Conservation (phyloP, 208 protist species). For the Leishmania amazonensis region DNA sequence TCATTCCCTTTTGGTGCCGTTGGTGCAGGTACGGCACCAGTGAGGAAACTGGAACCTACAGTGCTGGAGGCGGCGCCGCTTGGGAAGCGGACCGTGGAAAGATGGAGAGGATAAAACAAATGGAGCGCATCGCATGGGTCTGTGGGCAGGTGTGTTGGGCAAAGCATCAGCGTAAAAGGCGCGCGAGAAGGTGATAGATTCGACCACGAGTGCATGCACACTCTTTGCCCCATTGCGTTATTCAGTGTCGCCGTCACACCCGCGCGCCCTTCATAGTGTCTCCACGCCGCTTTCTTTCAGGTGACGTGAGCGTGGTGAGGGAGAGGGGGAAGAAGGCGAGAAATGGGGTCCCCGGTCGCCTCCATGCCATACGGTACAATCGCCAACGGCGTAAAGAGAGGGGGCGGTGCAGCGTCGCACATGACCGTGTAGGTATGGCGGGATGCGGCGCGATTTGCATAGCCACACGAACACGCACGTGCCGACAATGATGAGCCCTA, state of each 20-base stretch:
- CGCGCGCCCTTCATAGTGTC: background rate
- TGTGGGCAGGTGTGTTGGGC: background rate
- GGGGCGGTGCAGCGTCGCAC: conserved; percentile 19
- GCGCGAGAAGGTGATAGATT: background rate
- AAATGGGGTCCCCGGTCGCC: background rate
- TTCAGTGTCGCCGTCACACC: background rate
- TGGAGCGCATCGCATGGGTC: background rate
- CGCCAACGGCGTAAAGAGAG: background rate
- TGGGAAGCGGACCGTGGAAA: background rate
- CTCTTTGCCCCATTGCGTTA: background rate
- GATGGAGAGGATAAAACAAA: background rate
- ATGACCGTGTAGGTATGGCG: conserved; percentile 29
- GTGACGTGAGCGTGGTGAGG: background rate
- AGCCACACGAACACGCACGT: conserved; percentile 25
- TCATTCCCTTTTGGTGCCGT: background rate
- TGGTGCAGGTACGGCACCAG: background rate
- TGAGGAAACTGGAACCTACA: background rate
- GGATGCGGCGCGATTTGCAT: conserved; percentile 24
- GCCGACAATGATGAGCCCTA: conserved; percentile 37
- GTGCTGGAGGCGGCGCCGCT: background rate
- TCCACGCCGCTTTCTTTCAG: background rate
- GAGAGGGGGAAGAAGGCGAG: background rate
- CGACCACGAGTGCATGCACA: background rate
- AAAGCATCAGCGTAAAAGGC: background rate
- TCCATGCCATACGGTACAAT: background rate